Evolutionary conservation across 352 stramenopile species (phyloP).

Genomic region (Phytophthora vignae): DNA sequence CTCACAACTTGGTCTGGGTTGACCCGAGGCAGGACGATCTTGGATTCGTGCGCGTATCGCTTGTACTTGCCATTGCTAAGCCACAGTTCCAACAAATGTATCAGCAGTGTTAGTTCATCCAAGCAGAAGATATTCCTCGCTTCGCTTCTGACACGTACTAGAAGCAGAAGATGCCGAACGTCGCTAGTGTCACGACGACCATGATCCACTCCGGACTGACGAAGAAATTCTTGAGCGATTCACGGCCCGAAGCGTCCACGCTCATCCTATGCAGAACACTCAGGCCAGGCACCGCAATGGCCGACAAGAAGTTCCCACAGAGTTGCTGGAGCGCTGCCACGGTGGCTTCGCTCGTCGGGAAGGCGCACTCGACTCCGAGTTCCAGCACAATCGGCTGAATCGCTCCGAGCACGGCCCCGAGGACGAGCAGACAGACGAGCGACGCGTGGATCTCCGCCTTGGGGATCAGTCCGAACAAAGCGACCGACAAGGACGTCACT

Average conservation of each 20-base stretch:
- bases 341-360: constrained; percentile 74
- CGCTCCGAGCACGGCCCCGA: constrained; percentile 66
- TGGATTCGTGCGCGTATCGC: constrained; percentile 49
- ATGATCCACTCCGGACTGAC: constrained; percentile 65
- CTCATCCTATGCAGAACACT: constrained; percentile 51
- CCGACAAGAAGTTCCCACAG: constrained; percentile 77
- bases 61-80: constrained; percentile 68
- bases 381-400: constrained; percentile 78
- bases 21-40: constrained; percentile 4
- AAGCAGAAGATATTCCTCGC: background rate
- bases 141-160: constrained; percentile 44
- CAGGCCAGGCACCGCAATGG: constrained; percentile 55
- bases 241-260: constrained; percentile 25
- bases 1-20: background rate
- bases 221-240: constrained; percentile 53
- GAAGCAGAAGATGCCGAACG: constrained; percentile 58
- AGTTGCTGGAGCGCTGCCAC: constrained; percentile 78
- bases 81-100: background rate
- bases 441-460: constrained; percentile 36
- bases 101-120: background rate
- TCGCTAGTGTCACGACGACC: constrained; percentile 44
- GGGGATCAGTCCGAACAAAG: constrained; percentile 50
- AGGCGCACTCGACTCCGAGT: constrained; percentile 73
- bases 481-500: constrained; percentile 44
- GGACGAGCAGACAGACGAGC: constrained; percentile 45